Evolutionary conservation across 2,329 filamentous ascomycete species (phyloP), one percentile per base, ranked within the genome.

Genomic region (Colletotrichum tamarilloi): DNA sequence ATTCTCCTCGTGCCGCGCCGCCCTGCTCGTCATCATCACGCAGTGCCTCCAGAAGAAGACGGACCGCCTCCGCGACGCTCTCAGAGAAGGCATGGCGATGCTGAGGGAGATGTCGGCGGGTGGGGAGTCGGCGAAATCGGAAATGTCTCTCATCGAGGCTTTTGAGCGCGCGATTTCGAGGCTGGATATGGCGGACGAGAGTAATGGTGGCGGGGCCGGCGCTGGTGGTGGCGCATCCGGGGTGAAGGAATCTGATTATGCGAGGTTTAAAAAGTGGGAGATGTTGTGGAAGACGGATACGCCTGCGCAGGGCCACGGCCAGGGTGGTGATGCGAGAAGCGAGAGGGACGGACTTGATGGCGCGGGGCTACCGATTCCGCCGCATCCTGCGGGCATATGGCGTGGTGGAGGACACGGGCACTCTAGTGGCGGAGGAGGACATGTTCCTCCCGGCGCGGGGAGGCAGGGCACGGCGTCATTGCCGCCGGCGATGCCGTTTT

Each of bases 1-100:
- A 74, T 89, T 89, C 76, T 88, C 86, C 76, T 86, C 87, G 3
- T 89, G 87, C 63, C 87, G 88, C 55, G 87, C 87, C 11, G 87
- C 88, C 9, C 80, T 89, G 6, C 81, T 89, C 3, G 87, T 89
- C 32, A 80, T 84, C 58, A 82, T 83, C 38, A 82, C 82, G 2
- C 82, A 84, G 60, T 84, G 82, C 57, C 77, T 84, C 49, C 81
- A 81, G 53, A 80, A 80, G 68, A 81, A 80, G 57, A 82, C 82
- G 12, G 82, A 84, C 64, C 76, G 79, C 38, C 82, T 87, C 14
- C 84, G 85, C 30, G 84, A 85, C 53, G 82, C 83, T 9, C 79
- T 88, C 3, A 80, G 85, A n/a, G 84, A 86, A 52, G 87, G 87
- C 8, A 84, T 88, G 77, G 82, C 82, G 7, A 82, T 88, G 76